These are phyloP conservation scores for Wickerhamomyces alni DNA, from an alignment of 805 yeast genomes.

Conservation along the genomic window DNA sequence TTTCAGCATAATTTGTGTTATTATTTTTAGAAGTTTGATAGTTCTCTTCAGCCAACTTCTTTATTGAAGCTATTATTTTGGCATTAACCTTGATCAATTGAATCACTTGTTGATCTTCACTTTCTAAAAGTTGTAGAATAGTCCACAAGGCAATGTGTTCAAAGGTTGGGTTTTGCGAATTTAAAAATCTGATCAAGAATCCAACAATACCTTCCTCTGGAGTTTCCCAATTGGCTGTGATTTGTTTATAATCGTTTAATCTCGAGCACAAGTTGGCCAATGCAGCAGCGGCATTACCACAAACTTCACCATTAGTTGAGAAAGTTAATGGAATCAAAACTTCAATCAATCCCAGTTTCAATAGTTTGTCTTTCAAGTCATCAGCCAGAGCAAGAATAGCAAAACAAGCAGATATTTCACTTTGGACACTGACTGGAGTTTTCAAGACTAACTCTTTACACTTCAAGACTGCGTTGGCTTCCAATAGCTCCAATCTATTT, in stretches of 20 bases:
- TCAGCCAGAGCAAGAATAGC: conserved; percentile 96
- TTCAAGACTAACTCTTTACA: conserved; percentile 81
- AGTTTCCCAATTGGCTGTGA: conserved; percentile 68
- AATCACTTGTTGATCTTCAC: conserved; percentile 62
- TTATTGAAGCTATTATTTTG: conserved; percentile 48
- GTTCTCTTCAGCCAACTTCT: conserved; percentile 35
- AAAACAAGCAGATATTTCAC: conserved; percentile 94
- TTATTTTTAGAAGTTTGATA: conserved; percentile 25
- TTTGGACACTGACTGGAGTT: conserved; percentile 89
- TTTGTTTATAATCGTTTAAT: conserved; percentile 74
- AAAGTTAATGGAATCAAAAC: conserved; percentile 89
- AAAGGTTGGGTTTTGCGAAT: conserved; percentile 83
- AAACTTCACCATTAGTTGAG: conserved; percentile 86
- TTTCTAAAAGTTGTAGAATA: conserved; percentile 83
- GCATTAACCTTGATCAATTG: conserved; percentile 49
- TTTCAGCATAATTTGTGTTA: conserved; percentile 20
- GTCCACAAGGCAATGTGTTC: conserved; percentile 99
- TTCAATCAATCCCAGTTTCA: conserved; percentile 78
- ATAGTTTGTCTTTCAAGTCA: conserved; percentile 78
- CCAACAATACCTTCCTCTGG: conserved; percentile 85
- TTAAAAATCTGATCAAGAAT: conserved; percentile 74
- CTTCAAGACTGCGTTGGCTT: conserved; percentile 92
- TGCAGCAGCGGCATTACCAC: conserved; percentile 98
- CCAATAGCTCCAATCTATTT: conserved; percentile 84
- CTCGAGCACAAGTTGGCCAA: conserved; percentile 92